Evolutionary conservation across 768 basidiomycete genomes (phyloP), one percentile per base, ranked within the genome.

Genomic region (Roridomyces roridus): DNA sequence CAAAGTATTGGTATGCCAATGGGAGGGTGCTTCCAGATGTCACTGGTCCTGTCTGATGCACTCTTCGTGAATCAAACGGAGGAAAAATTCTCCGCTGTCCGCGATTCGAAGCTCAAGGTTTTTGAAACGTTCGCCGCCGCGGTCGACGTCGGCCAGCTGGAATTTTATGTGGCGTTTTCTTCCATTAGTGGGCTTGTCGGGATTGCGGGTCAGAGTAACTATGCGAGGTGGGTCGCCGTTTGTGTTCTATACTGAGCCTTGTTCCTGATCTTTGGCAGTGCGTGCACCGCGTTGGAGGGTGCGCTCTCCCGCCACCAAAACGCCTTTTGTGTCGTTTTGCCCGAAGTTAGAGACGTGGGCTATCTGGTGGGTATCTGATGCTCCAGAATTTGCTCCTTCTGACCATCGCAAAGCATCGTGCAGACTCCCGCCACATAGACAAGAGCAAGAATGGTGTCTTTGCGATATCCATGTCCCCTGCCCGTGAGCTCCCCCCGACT

Each of bases 1-100:
- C 8, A 47, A 0, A 34, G 36, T 21, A 2, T 47, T 17, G 15
- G 6, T 6, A 0, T 40, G 15, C 45, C 46, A 7, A 24, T 55
- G 5, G 53, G 17, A 2, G 53, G 53, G 10, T 55, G 53, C 10
- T 47, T 55, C 21, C 45, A 31, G 8, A 21, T 55, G 37, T 40
- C 53, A 6, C 12, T 55, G 18, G 46, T 41, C 11, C 45, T 55
- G 14, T 46, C 53, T 4, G 45, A 55, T 10, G 36, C 26, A 1
- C 21, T 46, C 1, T 55, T 55, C 17, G 7, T 42, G 7, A 41
- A 46, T 3, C 53, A 47, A 10, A 55, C 53, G 18, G 10, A 35
- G 0, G 44, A 31, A 0, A 26, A 17, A 3, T 48, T 55, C 23
- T 11, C 20, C 5, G 9, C n/a, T 12, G 43, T 44, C 43, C 23